Evolutionary conservation across 73 alveolate genomes (phyloP), one percentile per base, ranked within the genome.

Genomic region (Breviolum minutum): DNA sequence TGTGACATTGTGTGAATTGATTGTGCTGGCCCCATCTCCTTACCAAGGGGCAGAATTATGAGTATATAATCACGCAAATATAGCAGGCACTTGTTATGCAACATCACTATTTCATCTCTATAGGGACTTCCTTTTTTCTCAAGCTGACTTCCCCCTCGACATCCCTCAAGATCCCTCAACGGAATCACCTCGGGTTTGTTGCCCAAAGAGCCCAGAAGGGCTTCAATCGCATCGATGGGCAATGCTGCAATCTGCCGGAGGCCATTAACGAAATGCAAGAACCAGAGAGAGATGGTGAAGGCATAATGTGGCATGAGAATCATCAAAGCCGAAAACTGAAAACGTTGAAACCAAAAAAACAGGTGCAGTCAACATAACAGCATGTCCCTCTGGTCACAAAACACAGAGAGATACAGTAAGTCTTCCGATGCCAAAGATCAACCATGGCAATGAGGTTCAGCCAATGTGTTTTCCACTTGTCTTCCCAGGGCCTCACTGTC

Each of bases 151-250:
- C 29, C 66, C 87, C 74, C 24, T 17, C 74, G 24, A 66, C 74
- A 66, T 71, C 82, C 82, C 54, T 6, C 48, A 29, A 22, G 2
- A 27, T 13, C 76, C 20, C 9, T 26, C 66, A 54, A 7, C 54
- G 27, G 40, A 61, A 61, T 6, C 73, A 85, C 96, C 96, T 89
- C 96, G 62, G 87, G 98, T n/a, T 48, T 54, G 90, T 92, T 92
- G 54, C 98, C 90, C 81, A 92, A 82, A 6, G 98, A 92, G 66
- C 98, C 98, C 27, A 92, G 63, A 64, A 92, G 64, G 32, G 98
- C 98, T 76, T 92, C 98, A 27, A 92, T 76, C 63, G 98, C 98
- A 74, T 92, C 98, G 20, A 92, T 74, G 54, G 98, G 98, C 90
- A 92, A 54, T 13, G 98, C 98, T 24, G 98, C 98, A n/a, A 92